Percentiles rank a stretch among this genome's conserved stretches.
Conservation (phyloP, 139 green algal genomes). For the Astrephomene gubernaculifera region DNA sequence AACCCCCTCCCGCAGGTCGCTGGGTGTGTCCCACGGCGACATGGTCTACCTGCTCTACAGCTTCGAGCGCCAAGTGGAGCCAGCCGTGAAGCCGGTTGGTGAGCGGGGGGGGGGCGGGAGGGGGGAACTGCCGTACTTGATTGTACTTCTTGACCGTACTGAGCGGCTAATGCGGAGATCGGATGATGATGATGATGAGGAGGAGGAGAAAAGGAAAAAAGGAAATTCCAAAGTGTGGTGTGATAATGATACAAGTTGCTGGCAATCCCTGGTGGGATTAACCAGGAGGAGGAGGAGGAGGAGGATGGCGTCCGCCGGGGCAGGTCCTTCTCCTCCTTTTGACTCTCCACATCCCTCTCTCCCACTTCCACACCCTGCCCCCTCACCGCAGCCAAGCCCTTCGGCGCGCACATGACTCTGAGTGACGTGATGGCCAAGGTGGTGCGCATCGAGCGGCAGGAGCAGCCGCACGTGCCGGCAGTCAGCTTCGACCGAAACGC, state of each 20-base stretch:
- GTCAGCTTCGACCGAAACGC: constrained; percentile 94
- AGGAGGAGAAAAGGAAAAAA: no score
- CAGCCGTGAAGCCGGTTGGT: constrained; percentile 59
- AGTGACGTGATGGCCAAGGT: constrained; percentile 87
- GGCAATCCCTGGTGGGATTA: no score
- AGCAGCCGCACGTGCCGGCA: constrained; percentile 78
- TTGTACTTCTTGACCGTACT: no score
- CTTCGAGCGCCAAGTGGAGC: constrained; percentile 75
- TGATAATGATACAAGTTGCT: no score
- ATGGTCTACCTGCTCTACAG: constrained; percentile 82
- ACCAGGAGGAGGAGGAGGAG: no score
- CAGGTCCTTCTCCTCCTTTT: no score
- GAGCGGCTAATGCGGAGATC: no score
- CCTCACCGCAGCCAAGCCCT: constrained; percentile 20
- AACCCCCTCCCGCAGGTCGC: neutral
- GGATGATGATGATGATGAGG: no score
- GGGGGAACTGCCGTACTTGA: no score
- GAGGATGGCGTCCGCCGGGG: no score
- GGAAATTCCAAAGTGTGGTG: no score
- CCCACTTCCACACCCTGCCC: neutral
- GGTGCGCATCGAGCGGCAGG: constrained; percentile 94
- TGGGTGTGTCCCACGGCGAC: constrained; percentile 76
- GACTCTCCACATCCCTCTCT: neutral
- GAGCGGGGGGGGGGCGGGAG: constrained; percentile 27
- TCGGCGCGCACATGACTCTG: constrained; percentile 35